These are phyloP conservation scores for Arachnopeziza araneosa DNA, from an alignment of 2,329 filamentous ascomycete species.

Conservation along the genomic window DNA sequence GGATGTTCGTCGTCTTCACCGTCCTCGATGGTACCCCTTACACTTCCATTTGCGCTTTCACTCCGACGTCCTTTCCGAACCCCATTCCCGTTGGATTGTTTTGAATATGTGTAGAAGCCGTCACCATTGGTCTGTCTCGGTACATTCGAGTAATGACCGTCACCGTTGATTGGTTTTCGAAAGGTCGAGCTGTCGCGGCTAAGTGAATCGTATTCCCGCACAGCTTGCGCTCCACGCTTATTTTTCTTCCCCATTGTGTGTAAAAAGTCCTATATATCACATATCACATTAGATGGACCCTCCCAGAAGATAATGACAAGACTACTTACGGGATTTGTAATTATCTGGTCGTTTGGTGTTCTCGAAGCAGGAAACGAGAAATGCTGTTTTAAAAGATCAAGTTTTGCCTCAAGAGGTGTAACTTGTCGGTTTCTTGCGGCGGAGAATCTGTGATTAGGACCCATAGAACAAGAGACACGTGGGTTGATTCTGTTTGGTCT, in stretches of 20 bases:
- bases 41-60: neutral
- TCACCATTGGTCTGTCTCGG: too few species aligned
- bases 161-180: too few species aligned
- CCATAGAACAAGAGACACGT: constrained; percentile 5
- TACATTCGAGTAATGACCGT: too few species aligned
- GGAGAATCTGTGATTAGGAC: constrained; percentile 7
- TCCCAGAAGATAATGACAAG: neutral
- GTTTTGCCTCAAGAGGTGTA: constrained; percentile 5
- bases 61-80: neutral
- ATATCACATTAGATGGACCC: neutral
- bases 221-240: constrained; percentile 1
- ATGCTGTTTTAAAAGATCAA: constrained; percentile 3
- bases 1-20: neutral
- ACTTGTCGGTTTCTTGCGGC: constrained; percentile 4
- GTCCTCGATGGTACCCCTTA: neutral
- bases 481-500: neutral
- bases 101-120: too few species aligned
- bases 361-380: neutral
- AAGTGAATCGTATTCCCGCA: too few species aligned
- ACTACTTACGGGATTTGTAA: neutral
- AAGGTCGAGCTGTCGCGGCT: too few species aligned
- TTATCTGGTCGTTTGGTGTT: neutral
- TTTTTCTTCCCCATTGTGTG: constrained; percentile 3
- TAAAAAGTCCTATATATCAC: constrained; percentile 3
- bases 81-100: constrained; percentile 3